Base-by-base conservation (phyloP, 2,329 filamentous ascomycete genomes). In the Venturia effusa region DNA sequence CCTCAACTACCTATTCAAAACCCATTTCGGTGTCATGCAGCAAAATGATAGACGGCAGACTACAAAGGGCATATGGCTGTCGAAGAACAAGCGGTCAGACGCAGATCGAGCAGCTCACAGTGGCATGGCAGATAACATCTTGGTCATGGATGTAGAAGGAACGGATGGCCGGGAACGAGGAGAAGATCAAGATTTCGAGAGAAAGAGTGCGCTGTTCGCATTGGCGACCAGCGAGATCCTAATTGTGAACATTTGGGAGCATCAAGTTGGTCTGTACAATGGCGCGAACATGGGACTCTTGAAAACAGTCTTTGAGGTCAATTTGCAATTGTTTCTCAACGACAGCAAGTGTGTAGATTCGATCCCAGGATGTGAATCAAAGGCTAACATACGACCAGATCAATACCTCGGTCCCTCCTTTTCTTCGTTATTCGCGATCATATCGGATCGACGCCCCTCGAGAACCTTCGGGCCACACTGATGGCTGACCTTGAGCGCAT, bases 391-490 rank as follows among this genome's bases (percentile, higher is more conserved):
- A 66, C 64, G 69, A 72, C 74, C 70, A 66, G 22, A 66, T 54
- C 51, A 37, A 92, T 88, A 37, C 90, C 93, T 37, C 85, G 92
- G 68, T 97, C 93, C 15, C 85, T 99, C 61, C 83, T 99, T 41
- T 97, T 99, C 81, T 99, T 99, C 79, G 94, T 99, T 69, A 97
- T 99, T 71, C 92, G 94, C 75, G 94, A 99, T 74, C 93, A 97
- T 75, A 84, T 97, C 68, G 94, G 94, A 68, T 90, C 86, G 59
- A 99, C 94, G 0, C 94, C 94, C 11, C 83, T 99, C 37, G 81
- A 86, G 67, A 97, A 97, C 75, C 84, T 99, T 63, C 89, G 92
- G 73, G 89, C 90, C 70, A 99, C 94, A 0, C 79, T 99, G 60
- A 81, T 96, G 68, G 90, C 95, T 77, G 94, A 97, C 74, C 81